Evolutionary conservation across 2,329 filamentous ascomycete genomes (phyloP), one percentile per base, ranked within the genome.

Genomic region (Zalaria sp.): DNA sequence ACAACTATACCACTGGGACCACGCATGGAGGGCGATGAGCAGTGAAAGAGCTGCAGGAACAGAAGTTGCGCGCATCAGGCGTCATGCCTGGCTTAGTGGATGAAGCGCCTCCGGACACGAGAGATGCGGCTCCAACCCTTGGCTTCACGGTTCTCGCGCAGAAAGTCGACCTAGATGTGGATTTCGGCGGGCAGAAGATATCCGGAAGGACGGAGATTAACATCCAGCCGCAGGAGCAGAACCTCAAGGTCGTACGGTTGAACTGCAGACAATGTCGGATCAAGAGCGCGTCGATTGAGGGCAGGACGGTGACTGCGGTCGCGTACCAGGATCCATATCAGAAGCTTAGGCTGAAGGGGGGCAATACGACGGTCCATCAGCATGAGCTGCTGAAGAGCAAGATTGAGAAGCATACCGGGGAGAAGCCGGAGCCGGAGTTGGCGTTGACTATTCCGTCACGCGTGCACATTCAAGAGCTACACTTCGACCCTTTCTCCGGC

Each of bases 121-220:
- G 18, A 18, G 18, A 18, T 18, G 38, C 31, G 26, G 37, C 52
- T 34, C 56, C 61, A 40, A 53, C 51, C 45, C 56, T 60, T 39
- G 65, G 65, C 32, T 78, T 72, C 54, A 67, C 68, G 38, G 67
- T 96, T 44, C 72, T 85, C 42, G 81, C 87, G 63, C 89, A 96
- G 64, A 83, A 84, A 58, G 80, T 98, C 39, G 81, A 87, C 53
- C 70, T 98, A 46, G 88, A 96, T 53, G 71, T 98, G 57, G 83
- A 93, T 64, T 93, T 98, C 58, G 72, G 75, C 49, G 75, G 75
- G 41, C 81, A 79, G 61, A 74, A 71, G 54, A 66, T 96, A 54
- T 79, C 75, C 46, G 91, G 91, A 39, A 81, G 75, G 48, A 85
- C 83, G 5, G 81, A 88, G 51, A 82, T 98, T 51, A 82, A 80